Base-by-base conservation (phyloP, 768 basidiomycete genomes). In the Mrakia gelida region DNA sequence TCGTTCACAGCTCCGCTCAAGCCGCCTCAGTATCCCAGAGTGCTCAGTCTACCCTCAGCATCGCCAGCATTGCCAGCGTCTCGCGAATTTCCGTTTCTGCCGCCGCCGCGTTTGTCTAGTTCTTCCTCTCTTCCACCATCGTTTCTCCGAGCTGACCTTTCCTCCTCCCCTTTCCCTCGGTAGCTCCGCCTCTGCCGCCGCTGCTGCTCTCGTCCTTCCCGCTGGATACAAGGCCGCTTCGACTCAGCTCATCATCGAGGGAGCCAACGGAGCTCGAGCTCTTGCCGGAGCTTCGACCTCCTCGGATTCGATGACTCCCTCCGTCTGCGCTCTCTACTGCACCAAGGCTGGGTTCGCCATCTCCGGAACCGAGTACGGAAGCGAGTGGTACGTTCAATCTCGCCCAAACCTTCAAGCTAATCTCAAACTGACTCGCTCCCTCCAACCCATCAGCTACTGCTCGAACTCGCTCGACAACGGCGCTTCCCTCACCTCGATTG, bases 331-430 rank as follows among this genome's bases (percentile, higher is more conserved):
- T 13, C 10, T 79, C 26, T 82, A 73, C 81, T 82, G 83, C 65
- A 34, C 79, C 15, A 45, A 75, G 30, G 62, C 54, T 5, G 81
- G 82, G 11, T 82, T 79, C 54, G 77, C 67, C 8, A 62, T 79
- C 65, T 80, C 80, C 23, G 82, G 80, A 52, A 30, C 81, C 18
- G 82, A 82, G 72, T 84, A 82, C 77, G 43, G 63, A 21, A n/a
- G 49, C 16, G 75, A 75, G 65, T 75, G 75, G 65, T 75, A 21
- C 30, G 30, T 41, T 45, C 28, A 6, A 8, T 41, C 62, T 16
- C 38, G 3, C 38, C 41, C 32, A 52, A 21, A 18, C 1, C 18
- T 21, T 2, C 2, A 18, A 16, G 18, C 1, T 10, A 52, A 18
- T 1, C 49, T 21, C 49, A 21, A 52, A 2, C 49, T 52, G 18